phyloP scores from a whole-genome alignment of 2,329 filamentous ascomycete species.

The Boeremia lycopersici region DNA sequence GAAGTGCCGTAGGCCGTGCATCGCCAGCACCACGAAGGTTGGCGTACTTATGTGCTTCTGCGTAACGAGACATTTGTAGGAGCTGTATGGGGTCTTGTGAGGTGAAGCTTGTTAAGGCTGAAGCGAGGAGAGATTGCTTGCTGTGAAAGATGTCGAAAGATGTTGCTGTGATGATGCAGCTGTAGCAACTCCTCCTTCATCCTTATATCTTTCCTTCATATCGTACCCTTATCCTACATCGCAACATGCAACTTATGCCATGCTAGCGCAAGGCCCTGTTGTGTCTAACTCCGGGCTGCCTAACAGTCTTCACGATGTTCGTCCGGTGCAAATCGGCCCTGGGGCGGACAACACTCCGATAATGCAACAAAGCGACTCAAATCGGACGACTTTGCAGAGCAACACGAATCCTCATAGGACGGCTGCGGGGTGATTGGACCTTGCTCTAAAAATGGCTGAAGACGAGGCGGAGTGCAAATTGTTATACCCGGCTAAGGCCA shows the following conservation, averaged over 20 bases:
- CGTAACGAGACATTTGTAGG: slow-evolving; percentile 20
- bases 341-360: not conserved
- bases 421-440: too few relatives aligned
- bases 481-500: too few relatives aligned
- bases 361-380: too few relatives aligned
- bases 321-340: not conserved
- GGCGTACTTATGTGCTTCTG: slow-evolving; percentile 5
- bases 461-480: too few relatives aligned
- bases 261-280: not conserved
- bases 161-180: not conserved
- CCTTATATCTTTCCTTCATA: not conserved
- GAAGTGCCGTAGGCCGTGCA: slow-evolving; percentile 49
- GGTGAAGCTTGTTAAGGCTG: not conserved
- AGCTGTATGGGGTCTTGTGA: not conserved
- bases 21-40: slow-evolving; percentile 45
- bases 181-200: not conserved
- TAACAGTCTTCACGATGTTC: not conserved
- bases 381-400: too few relatives aligned
- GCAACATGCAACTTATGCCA: not conserved
- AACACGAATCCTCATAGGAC: too few relatives aligned
- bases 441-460: too few relatives aligned
- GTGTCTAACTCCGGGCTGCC: not conserved
- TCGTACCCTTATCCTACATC: not conserved
- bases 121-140: not conserved
- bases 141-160: not conserved